phyloP scores from a whole-genome alignment of 179 eudicot genomes.

The Silene noctiflora region DNA sequence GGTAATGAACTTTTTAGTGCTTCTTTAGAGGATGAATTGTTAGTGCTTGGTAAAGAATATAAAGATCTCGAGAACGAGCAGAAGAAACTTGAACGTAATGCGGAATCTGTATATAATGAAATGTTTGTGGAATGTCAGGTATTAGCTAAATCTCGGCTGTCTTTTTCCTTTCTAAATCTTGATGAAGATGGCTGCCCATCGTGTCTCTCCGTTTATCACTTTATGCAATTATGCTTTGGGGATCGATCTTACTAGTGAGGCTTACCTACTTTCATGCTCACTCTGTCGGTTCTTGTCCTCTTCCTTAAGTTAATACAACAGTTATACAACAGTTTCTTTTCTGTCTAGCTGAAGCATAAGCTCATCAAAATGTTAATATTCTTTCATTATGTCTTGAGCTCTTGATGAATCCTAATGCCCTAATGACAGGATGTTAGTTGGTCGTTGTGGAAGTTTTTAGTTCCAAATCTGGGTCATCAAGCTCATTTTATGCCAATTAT shows the following conservation, averaged over 20 bases:
- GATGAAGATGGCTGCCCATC: background rate
- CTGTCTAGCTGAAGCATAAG: background rate
- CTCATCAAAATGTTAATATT: conserved; percentile 4
- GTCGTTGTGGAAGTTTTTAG: background rate
- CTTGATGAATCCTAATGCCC: background rate
- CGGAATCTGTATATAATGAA: conserved; percentile 79
- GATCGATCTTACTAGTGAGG: background rate
- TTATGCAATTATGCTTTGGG: background rate
- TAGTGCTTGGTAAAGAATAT: conserved; percentile 53
- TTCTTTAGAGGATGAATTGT: conserved; percentile 66
- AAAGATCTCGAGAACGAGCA: conserved; percentile 62
- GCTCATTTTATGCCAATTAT: background rate
- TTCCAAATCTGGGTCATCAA: background rate
- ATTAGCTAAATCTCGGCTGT: conserved; percentile 14
- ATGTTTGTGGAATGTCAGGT: conserved; percentile 99
- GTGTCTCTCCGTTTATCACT: background rate
- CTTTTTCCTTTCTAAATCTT: background rate
- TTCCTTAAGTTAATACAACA: background rate
- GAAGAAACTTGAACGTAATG: conserved; percentile 82
- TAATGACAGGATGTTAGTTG: background rate
- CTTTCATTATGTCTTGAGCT: background rate
- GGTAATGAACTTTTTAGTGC: conserved; percentile 40
- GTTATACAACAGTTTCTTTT: background rate
- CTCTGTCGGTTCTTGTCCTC: background rate
- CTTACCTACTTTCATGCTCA: background rate